phyloP scores from a whole-genome alignment of 148 eudicot species.

The Vaccinium macrocarpon region DNA sequence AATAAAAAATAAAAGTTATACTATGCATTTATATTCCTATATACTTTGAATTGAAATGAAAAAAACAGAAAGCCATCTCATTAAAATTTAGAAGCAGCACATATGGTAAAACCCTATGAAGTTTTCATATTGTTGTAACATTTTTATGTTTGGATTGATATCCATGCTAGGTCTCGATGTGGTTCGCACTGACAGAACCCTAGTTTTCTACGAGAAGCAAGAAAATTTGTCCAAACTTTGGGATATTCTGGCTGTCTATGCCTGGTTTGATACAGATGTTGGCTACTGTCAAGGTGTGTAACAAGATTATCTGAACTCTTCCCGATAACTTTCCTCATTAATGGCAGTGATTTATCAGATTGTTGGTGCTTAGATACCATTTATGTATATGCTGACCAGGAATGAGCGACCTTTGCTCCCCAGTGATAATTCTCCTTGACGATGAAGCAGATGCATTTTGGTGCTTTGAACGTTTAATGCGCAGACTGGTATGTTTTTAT shows the following conservation, averaged over 20 bases:
- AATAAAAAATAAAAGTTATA: not conserved
- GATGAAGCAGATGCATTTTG: constrained; percentile 98
- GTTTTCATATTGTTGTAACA: constrained; percentile 21
- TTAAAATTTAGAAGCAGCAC: not conserved
- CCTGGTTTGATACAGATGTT: constrained; percentile 89
- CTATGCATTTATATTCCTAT: no score
- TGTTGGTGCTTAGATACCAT: constrained; percentile 17
- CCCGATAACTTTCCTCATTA: not conserved
- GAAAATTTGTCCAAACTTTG: constrained; percentile 87
- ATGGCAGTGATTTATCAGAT: not conserved
- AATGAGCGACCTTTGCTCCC: constrained; percentile 99
- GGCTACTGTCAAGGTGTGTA: constrained; percentile 96
- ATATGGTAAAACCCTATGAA: not conserved
- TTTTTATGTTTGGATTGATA: constrained; percentile 20
- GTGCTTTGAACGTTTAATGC: constrained; percentile 98
- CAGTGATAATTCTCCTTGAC: constrained; percentile 84
- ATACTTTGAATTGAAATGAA: not conserved
- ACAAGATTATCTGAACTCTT: not conserved
- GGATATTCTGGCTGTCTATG: constrained; percentile 86
- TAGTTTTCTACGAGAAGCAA: constrained; percentile 81
- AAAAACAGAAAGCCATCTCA: not conserved
- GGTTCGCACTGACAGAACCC: constrained; percentile 85
- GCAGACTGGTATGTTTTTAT: constrained; percentile 63
- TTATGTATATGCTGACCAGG: constrained; percentile 44
- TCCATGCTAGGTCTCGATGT: constrained; percentile 84